These are phyloP conservation scores for Prunus armeniaca DNA, from an alignment of 306 rosid genomes.

Conservation along the genomic window DNA sequence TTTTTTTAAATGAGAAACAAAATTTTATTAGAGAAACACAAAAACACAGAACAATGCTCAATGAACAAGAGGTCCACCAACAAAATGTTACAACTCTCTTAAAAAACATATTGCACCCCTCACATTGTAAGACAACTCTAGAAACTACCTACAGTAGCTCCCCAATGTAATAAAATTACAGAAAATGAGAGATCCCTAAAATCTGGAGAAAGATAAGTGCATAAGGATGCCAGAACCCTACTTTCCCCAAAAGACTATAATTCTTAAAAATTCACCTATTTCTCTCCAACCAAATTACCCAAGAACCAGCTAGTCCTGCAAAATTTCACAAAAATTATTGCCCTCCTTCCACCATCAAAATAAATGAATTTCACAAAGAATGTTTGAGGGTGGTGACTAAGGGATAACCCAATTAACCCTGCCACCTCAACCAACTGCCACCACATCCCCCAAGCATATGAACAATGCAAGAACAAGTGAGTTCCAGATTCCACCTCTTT, in stretches of 20 bases:
- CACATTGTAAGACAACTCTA: not conserved
- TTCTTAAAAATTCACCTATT: too few species aligned
- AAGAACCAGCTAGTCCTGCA: not conserved
- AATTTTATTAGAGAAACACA: not conserved
- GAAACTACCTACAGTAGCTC: not conserved
- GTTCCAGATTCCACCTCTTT: not conserved
- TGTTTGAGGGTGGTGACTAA: too few species aligned
- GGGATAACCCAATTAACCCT: not conserved
- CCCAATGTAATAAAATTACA: not conserved
- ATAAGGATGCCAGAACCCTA: not conserved
- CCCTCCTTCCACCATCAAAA: too few species aligned
- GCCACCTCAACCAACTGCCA: not conserved
- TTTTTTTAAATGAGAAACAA: not conserved
- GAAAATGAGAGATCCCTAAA: not conserved
- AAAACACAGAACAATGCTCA: not conserved
- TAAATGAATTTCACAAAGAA: too few species aligned
- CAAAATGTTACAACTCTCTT: not conserved
- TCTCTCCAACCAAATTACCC: not conserved
- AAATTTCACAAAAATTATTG: not conserved
- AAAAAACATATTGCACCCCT: not conserved
- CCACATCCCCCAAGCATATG: not conserved
- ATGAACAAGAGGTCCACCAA: not conserved
- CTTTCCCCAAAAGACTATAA: not conserved
- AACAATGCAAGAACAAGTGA: not conserved
- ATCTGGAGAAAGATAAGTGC: not conserved